Evolutionary conservation across 1,139 yeast species (phyloP).

Genomic region (Magnusiomyces sp.): DNA sequence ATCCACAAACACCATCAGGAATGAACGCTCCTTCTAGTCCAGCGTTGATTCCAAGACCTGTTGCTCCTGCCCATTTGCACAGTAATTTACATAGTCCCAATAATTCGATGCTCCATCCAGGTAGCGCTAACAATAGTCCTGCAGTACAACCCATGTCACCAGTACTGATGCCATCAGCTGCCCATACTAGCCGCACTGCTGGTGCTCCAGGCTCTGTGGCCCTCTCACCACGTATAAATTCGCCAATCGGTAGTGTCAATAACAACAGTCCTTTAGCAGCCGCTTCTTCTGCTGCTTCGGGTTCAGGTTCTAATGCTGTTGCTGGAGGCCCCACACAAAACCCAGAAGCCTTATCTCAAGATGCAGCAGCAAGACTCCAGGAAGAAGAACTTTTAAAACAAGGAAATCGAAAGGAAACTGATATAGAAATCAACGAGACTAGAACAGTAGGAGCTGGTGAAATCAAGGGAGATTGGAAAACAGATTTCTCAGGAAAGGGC

Average conservation of each 20-base stretch:
- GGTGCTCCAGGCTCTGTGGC: no score
- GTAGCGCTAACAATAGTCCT: no score
- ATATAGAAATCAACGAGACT: slow-evolving; percentile 52
- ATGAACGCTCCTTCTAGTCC: no score
- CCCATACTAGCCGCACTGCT: no score
- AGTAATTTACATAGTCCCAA: no score
- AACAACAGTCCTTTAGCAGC: slow-evolving; percentile 16
- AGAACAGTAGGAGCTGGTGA: slow-evolving; percentile 72
- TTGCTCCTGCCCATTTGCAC: no score
- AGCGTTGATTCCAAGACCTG: no score
- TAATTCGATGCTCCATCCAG: no score
- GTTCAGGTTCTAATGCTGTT: slow-evolving; percentile 15
- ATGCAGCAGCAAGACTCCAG: neutral
- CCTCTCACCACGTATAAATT: no score
- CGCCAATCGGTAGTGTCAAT: neutral
- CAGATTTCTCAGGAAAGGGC: slow-evolving; percentile 73
- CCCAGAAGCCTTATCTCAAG: neutral
- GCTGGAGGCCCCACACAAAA: slow-evolving; percentile 27
- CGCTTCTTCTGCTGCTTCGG: slow-evolving; percentile 17
- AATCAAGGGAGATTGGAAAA: slow-evolving; percentile 86
- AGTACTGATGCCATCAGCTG: no score
- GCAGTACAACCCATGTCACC: no score
- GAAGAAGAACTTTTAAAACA: neutral
- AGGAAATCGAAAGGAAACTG: slow-evolving; percentile 8
- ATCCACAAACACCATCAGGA: no score